Conservation (phyloP, 345 rosid genomes). For the Clausena lansium region DNA sequence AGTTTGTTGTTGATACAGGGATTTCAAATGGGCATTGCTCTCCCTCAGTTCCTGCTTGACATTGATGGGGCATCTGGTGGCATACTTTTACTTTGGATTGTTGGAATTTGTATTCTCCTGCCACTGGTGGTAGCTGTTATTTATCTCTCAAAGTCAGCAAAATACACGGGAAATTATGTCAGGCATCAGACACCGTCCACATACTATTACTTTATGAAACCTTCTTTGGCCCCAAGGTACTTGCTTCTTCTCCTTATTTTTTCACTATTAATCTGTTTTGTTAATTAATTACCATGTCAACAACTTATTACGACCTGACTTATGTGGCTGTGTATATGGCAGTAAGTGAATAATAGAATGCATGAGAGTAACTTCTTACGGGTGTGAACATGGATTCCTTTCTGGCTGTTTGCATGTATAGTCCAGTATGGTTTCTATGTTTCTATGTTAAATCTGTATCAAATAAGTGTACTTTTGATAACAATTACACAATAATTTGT, state of each 20-base stretch:
- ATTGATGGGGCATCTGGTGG: conserved; percentile 97
- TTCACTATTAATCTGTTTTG: neutral
- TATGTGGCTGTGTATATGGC: neutral
- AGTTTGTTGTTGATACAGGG: conserved; percentile 54
- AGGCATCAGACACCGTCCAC: conserved; percentile 94
- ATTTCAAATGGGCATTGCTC: conserved; percentile 99
- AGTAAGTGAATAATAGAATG: neutral
- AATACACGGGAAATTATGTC: conserved; percentile 96
- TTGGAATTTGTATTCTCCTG: conserved; percentile 93
- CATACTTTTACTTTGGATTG: conserved; percentile 94
- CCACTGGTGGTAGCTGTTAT: conserved; percentile 94
- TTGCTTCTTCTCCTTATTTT: conserved; percentile 1
- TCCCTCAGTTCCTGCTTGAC: conserved; percentile 88
- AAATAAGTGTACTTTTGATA: neutral
- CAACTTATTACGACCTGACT: neutral
- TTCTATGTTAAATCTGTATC: neutral
- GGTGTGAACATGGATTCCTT: neutral
- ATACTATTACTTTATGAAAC: conserved; percentile 90
- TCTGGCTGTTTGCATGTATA: conserved; percentile 1
- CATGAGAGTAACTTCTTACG: neutral
- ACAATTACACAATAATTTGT: neutral
- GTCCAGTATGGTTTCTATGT: neutral
- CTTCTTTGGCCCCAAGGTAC: conserved; percentile 98
- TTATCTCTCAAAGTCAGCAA: conserved; percentile 92
- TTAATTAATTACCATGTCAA: neutral